These are phyloP conservation scores for Tetracentron sinense DNA, from an alignment of 164 flowering plant species.

Conservation along the genomic window DNA sequence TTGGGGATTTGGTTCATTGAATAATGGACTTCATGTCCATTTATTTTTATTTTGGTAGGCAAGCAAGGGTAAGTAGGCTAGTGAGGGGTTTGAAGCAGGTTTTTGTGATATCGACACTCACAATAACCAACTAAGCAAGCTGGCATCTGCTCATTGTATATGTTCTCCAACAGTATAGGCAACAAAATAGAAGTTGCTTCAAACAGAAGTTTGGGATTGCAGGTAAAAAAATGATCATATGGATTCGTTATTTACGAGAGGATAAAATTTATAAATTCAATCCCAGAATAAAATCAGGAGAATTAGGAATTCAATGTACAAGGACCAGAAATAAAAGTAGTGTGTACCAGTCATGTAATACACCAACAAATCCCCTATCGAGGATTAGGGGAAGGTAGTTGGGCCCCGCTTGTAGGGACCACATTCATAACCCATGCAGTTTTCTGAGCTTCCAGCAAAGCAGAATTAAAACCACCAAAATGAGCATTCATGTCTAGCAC, in stretches of 20 bases:
- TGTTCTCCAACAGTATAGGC: not conserved
- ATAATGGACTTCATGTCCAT: not conserved
- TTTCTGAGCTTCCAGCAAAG: slow-evolving; percentile 69
- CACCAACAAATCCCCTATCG: slow-evolving; percentile 90
- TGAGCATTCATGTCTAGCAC: slow-evolving; percentile 97
- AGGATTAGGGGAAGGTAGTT: slow-evolving; percentile 80
- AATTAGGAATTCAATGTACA: not conserved
- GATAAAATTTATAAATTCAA: not conserved
- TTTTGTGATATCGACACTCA: not conserved
- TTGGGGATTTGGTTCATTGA: not conserved
- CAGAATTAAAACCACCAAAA: slow-evolving; percentile 90
- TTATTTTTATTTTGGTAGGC: too few relatives aligned
- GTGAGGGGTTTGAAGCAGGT: too few relatives aligned
- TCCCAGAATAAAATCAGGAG: not conserved
- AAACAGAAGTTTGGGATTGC: not conserved
- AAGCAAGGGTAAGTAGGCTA: too few relatives aligned
- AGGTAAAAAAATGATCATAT: not conserved
- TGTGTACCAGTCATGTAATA: slow-evolving; percentile 94
- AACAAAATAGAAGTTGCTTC: not conserved
- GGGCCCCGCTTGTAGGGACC: slow-evolving; percentile 66
- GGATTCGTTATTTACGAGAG: not conserved
- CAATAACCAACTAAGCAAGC: not conserved
- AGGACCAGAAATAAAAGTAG: not conserved
- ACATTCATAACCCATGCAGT: slow-evolving; percentile 99
- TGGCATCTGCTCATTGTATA: too few relatives aligned